Evolutionary conservation across 176 grass and related monocot species (phyloP).

Genomic region (Aechmea fasciata): DNA sequence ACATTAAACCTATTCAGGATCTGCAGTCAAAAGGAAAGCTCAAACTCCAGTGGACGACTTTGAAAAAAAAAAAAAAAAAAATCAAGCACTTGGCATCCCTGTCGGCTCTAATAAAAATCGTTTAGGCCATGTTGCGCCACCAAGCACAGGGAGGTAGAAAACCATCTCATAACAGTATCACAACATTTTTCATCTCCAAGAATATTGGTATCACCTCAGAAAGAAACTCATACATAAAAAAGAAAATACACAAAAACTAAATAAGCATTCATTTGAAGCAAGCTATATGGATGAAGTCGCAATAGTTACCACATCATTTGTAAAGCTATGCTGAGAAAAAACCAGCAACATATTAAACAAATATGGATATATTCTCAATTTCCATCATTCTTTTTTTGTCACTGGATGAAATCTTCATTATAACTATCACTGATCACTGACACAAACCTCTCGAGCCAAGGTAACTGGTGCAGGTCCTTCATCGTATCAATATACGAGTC

Average conservation of each 20-base stretch:
- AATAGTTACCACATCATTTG: slow-evolving; percentile 9
- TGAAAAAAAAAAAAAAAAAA: too few species aligned
- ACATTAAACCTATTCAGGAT: too few species aligned
- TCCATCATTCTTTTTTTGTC: slow-evolving; percentile 36
- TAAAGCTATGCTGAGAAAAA: slow-evolving; percentile 5
- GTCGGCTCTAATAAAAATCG: too few species aligned
- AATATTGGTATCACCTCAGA: background rate
- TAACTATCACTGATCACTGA: slow-evolving; percentile 97
- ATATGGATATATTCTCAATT: slow-evolving; percentile 30
- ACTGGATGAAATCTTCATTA: slow-evolving; percentile 92
- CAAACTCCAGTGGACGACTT: too few species aligned
- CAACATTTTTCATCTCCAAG: background rate
- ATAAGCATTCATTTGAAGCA: background rate
- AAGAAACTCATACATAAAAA: background rate
- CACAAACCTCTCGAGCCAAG: slow-evolving; percentile 98
- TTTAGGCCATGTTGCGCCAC: too few species aligned
- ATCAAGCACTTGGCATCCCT: too few species aligned
- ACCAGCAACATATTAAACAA: slow-evolving; percentile 14
- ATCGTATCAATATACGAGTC: slow-evolving; percentile 82
- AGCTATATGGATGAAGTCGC: background rate
- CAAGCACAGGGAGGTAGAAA: too few species aligned
- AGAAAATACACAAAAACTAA: background rate
- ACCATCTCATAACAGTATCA: too few species aligned
- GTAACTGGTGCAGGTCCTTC: slow-evolving; percentile 97
- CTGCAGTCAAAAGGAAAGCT: too few species aligned